These are phyloP conservation scores for Hymenotorrendiella dingleyae DNA, from an alignment of 2,329 filamentous ascomycete species.

Conservation along the genomic window DNA sequence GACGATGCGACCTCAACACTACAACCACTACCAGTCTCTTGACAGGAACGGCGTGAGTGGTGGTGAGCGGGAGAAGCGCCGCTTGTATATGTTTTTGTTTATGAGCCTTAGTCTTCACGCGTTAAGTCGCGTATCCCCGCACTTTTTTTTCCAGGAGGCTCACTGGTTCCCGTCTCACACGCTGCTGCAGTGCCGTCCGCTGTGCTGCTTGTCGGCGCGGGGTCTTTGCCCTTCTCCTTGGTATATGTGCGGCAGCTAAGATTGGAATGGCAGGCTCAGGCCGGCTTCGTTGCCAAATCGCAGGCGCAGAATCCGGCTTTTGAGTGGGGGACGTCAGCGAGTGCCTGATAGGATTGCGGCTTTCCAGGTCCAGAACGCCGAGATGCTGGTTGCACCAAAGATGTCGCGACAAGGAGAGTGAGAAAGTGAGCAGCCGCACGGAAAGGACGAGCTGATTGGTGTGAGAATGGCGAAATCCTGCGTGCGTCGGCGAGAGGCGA, in stretches of 20 bases:
- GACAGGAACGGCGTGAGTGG: conserved; percentile 6
- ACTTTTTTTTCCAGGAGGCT: background rate
- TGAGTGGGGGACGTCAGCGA: conserved; percentile 1
- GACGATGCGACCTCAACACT: too few species aligned
- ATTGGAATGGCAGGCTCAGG: conserved; percentile 8
- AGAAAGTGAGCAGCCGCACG: background rate
- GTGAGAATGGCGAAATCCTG: background rate
- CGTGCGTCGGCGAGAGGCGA: too few species aligned
- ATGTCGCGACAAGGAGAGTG: background rate
- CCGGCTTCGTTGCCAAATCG: background rate
- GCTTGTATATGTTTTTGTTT: conserved; percentile 5
- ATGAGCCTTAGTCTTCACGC: conserved; percentile 1
- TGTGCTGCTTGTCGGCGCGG: conserved; percentile 1
- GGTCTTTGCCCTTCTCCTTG: conserved; percentile 13
- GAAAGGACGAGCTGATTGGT: background rate
- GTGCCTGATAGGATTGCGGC: conserved; percentile 2
- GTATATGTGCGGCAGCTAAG: conserved; percentile 11
- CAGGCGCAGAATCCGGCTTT: background rate
- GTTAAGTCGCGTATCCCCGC: conserved; percentile 14
- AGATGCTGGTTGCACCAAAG: background rate
- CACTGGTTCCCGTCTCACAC: conserved; percentile 5
- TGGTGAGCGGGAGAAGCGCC: background rate
- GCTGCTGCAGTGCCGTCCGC: background rate
- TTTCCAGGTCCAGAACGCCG: background rate
- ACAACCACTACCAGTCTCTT: too few species aligned